Evolutionary conservation across 495 filamentous ascomycete genomes (phyloP).

Genomic region (Acidiella bohemica): DNA sequence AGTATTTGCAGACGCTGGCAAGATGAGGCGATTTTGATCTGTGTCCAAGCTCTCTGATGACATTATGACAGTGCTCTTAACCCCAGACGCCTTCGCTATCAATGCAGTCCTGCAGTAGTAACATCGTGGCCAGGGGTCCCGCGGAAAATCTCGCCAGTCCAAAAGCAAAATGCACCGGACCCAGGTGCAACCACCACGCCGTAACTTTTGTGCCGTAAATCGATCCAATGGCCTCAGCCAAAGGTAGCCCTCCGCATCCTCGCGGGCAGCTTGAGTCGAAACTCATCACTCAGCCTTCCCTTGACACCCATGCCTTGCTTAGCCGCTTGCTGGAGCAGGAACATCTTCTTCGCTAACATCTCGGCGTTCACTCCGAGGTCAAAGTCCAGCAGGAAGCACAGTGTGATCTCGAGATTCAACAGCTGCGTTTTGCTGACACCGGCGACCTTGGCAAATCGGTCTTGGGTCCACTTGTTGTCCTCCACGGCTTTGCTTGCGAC

Average conservation of each 20-base stretch:
- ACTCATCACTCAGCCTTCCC: slow-evolving; percentile 11
- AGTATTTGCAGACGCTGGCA: too few relatives aligned
- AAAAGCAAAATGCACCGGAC: too few relatives aligned
- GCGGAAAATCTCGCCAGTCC: too few relatives aligned
- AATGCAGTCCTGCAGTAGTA: too few relatives aligned
- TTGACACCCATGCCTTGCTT: slow-evolving; percentile 11
- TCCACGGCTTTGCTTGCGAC: slow-evolving; percentile 90
- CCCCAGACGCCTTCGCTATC: too few relatives aligned
- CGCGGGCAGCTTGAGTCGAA: slow-evolving; percentile 18
- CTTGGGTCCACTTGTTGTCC: slow-evolving; percentile 74
- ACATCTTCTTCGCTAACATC: slow-evolving; percentile 13
- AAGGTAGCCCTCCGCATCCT: slow-evolving; percentile 10
- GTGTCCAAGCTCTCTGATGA: too few relatives aligned
- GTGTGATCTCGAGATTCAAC: slow-evolving; percentile 67
- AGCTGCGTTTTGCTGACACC: slow-evolving; percentile 73
- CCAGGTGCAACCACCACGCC: too few relatives aligned
- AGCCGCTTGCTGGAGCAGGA: slow-evolving; percentile 17
- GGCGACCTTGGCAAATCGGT: slow-evolving; percentile 73
- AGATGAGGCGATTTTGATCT: too few relatives aligned
- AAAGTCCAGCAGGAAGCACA: slow-evolving; percentile 29
- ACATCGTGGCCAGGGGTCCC: too few relatives aligned
- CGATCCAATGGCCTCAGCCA: neutral
- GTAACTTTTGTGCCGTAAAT: too few relatives aligned
- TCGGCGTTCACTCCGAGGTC: slow-evolving; percentile 22
- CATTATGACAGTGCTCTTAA: too few relatives aligned